Percentiles rank a stretch among this genome's conserved stretches.
These are phyloP conservation scores for Populus hybrid DNA, from an alignment of 441 rosid species.

Conservation along the genomic window DNA sequence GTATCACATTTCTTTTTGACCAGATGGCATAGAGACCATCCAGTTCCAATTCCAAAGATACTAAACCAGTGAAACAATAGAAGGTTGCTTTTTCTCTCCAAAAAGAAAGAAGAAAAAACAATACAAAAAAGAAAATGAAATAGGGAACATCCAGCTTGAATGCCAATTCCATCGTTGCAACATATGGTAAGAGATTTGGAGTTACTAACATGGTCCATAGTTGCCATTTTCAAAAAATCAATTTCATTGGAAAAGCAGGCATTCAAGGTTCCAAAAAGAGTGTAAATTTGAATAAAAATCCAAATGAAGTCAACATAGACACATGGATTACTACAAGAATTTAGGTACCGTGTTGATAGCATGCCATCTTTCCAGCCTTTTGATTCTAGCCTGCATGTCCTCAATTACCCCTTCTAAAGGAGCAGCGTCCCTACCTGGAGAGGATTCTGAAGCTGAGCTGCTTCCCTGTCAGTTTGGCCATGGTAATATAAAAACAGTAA, in stretches of 20 bases:
- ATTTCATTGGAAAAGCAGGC: background rate
- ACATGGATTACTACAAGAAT: background rate
- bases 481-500: background rate
- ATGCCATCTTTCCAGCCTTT: conserved; percentile 93
- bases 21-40: background rate
- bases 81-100: background rate
- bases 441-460: conserved; percentile 73
- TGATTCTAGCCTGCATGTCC: conserved; percentile 86
- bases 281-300: background rate
- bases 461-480: conserved; percentile 51
- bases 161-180: background rate
- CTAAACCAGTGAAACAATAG: background rate
- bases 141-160: background rate
- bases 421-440: conserved; percentile 66
- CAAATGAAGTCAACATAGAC: conserved; percentile 1
- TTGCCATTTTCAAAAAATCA: background rate
- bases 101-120: background rate
- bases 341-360: conserved; percentile 75
- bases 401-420: conserved; percentile 72
- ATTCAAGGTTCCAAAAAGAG: background rate
- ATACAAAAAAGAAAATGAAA: background rate
- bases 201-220: background rate
- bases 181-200: background rate
- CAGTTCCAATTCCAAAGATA: background rate
- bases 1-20: background rate